Evolutionary conservation across 164 flowering plant species (phyloP), one percentile per base, ranked within the genome.

Genomic region (Vitis labrusca): DNA sequence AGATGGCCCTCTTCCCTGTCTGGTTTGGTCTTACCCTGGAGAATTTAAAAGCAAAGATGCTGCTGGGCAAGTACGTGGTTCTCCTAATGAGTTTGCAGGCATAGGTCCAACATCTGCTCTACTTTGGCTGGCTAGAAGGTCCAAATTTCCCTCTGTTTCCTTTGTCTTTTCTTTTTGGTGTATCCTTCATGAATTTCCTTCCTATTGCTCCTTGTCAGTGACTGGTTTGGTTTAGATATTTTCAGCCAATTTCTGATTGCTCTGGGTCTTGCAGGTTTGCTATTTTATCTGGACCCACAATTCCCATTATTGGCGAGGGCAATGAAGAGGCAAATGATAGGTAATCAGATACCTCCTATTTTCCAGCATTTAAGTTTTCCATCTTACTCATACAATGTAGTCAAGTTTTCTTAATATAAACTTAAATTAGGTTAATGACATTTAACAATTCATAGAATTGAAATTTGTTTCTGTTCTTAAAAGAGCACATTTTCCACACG

Each of bases 21-120:
- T 95, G 74, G 73, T 93, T 49, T 95, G 99, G 99, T 93, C 99
- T 66, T 95, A 95, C 69, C 99, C 99, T 61, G 97, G 97, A 71
- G 99, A 95, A 78, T 95, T 95, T 69, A 95, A 93, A 75, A 95
- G 98, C 81, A 95, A 91, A 86, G 97, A 95, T 67, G 97, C 99
- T 70, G 98, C 99, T 61, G 92, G 97, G 73, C 99, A 93, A 84
- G 99, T 93, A 64, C 98, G 97, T 74, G 97, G 98, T 73, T 95
- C 99, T 72, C 99, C 99, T 57, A 95, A 95, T 82, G 97, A 93
- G 80, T 95, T 95, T 86, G 78, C 99, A 5, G 93, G 98, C 82
- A 95, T 95, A 71, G 99, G 99, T 60, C 75, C 97, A 48, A 95
- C 99, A 73, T 93, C 98, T 9, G 86, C 98, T 65, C 93, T 95